phyloP scores from a whole-genome alignment of 2,329 filamentous ascomycete genomes.

The Diplocarpon rosae region DNA sequence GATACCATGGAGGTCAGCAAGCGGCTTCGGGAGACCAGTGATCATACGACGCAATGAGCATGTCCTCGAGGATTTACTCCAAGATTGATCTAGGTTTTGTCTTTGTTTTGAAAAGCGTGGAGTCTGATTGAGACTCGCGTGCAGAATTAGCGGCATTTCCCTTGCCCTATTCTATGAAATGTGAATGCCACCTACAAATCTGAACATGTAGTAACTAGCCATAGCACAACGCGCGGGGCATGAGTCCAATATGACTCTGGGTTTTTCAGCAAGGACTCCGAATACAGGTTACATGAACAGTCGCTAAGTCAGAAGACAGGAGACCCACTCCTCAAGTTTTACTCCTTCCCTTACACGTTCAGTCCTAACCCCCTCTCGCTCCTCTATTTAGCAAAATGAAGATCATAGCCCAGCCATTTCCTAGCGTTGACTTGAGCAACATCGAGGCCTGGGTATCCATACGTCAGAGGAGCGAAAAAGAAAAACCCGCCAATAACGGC shows the following conservation, averaged over 20 bases:
- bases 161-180: not conserved
- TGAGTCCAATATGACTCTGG: not conserved
- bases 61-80: no score
- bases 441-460: conserved; percentile 80
- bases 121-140: not conserved
- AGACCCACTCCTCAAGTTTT: conserved; percentile 1
- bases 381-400: conserved; percentile 88
- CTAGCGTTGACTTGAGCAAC: conserved; percentile 68
- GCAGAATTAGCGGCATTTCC: not conserved
- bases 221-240: not conserved
- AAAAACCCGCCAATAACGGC: conserved; percentile 68
- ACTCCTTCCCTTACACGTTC: conserved; percentile 1
- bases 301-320: not conserved
- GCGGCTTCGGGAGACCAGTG: no score
- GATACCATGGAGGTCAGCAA: no score
- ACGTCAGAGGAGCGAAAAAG: conserved; percentile 91
- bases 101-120: not conserved
- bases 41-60: no score
- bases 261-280: not conserved
- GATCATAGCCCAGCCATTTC: conserved; percentile 94
- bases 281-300: not conserved
- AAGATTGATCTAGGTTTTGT: not conserved
- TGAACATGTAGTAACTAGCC: no score
- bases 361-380: not conserved
- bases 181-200: no score